Base-by-base conservation (phyloP, 805 yeast species). In the Kurtzmaniella fragi region DNA sequence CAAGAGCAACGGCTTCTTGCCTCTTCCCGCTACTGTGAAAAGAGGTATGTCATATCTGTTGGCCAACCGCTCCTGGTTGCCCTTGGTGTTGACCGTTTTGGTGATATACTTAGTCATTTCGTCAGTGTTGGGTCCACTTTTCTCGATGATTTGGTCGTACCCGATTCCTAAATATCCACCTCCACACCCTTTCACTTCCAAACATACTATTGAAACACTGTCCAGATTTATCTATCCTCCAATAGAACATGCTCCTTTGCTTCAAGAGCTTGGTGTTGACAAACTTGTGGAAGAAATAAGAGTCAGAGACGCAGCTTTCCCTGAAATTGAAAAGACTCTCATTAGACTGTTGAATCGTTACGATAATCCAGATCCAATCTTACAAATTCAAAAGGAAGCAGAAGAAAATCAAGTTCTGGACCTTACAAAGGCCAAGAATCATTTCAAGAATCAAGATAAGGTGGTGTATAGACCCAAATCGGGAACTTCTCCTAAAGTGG, bases 191-290 rank as follows among this genome's bases (percentile, higher is more conserved):
- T 53, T 50, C 31, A 63, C 71, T 12, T 53, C 63, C 28, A 44
- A 39, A 10, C 51, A 59, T 35, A 44, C 42, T 13, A 65, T 78
- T 20, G 67, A 64, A 15, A 73, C 82, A 12, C 59, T 66, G 10
- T 70, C 78, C 14, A 66, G 70, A 29, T 71, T 77, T 51, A 80
- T 84, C 11, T 84, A 74, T 52, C 93, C 93, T n/a, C 74, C 78
- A n/a, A 71, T 83, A 28, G 89, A 84, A 46, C 81, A 84, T 50
- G 81, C 85, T 4, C 76, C 80, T 0, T 56, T 72, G 16, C 64
- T 84, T 43, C 74, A 77, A 46, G 81, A 80, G 42, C 53, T 84
- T 37, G 75, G 79, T 1, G 57, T 78, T 15, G 67, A 70, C 39
- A 67, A 70, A 12, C 58, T 84, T 26, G 80, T 78, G 42, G 68